Percentiles rank a stretch among this genome's conserved stretches.
These are phyloP conservation scores for Taiozyma sp. DNA, from an alignment of 1,139 yeast genomes.

Conservation along the genomic window DNA sequence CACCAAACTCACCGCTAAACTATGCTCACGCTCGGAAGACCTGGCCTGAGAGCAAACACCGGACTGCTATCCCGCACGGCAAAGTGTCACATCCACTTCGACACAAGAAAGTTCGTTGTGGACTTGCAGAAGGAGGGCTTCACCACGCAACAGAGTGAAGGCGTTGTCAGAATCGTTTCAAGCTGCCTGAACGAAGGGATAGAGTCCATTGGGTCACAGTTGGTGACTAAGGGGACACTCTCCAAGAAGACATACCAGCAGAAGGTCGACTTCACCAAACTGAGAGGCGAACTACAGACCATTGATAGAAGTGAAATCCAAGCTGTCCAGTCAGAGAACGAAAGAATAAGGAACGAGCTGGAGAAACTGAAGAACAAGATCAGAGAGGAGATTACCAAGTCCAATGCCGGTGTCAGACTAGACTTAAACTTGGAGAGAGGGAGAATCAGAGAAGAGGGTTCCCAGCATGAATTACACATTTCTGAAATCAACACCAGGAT, in stretches of 20 bases:
- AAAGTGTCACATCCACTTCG: constrained; percentile 35
- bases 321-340: constrained; percentile 80
- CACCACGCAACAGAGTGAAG: constrained; percentile 68
- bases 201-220: constrained; percentile 62
- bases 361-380: constrained; percentile 81
- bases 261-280: constrained; percentile 91
- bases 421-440: constrained; percentile 94
- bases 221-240: constrained; percentile 77
- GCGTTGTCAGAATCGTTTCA: constrained; percentile 70
- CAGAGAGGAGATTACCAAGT: constrained; percentile 87
- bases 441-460: constrained; percentile 87
- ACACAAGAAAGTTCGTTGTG: constrained; percentile 71
- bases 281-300: constrained; percentile 84
- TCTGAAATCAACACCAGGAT: constrained; percentile 93
- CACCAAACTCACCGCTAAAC: neutral
- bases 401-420: constrained; percentile 83
- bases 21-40: neutral
- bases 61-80: neutral
- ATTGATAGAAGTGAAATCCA: constrained; percentile 86
- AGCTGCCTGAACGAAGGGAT: constrained; percentile 82
- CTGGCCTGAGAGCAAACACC: neutral
- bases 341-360: constrained; percentile 73
- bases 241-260: constrained; percentile 89
- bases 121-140: constrained; percentile 70
- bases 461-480: constrained; percentile 86